Conservation (phyloP, 352 stramenopile species). For the Globisporangium canariense region DNA sequence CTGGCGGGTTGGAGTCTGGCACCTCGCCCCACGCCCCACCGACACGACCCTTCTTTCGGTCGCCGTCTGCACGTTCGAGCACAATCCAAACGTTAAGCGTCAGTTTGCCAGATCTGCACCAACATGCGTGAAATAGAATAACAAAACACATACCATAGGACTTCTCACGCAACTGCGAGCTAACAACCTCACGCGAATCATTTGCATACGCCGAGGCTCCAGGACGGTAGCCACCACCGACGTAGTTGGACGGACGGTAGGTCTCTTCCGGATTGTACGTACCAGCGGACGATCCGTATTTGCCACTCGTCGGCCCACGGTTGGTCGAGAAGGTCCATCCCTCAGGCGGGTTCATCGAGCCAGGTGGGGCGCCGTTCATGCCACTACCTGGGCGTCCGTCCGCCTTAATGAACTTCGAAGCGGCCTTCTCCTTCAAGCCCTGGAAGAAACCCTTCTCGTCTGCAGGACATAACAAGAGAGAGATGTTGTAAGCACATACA, state of each 20-base stretch:
- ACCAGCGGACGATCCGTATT: slow-evolving; percentile 45
- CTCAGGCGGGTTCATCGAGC: slow-evolving; percentile 65
- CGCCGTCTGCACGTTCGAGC: slow-evolving; percentile 41
- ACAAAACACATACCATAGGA: slow-evolving; percentile 50
- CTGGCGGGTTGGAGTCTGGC: slow-evolving; percentile 17
- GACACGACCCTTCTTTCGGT: slow-evolving; percentile 82
- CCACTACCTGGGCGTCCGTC: slow-evolving; percentile 45
- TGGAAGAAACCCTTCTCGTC: slow-evolving; percentile 89
- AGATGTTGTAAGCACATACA: background rate
- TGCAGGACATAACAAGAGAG: slow-evolving; percentile 11
- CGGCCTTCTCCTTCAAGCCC: slow-evolving; percentile 80
- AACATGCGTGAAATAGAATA: background rate
- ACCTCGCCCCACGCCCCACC: slow-evolving; percentile 63
- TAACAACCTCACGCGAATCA: slow-evolving; percentile 59
- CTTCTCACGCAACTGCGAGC: slow-evolving; percentile 70
- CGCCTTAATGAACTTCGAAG: slow-evolving; percentile 71
- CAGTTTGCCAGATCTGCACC: background rate
- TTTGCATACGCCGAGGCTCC: slow-evolving; percentile 33
- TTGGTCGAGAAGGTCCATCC: slow-evolving; percentile 87
- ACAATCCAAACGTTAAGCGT: background rate
- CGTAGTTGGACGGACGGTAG: slow-evolving; percentile 56
- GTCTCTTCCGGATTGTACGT: slow-evolving; percentile 82
- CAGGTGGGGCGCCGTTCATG: slow-evolving; percentile 57
- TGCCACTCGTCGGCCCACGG: slow-evolving; percentile 70
- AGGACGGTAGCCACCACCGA: slow-evolving; percentile 46